Evolutionary conservation across 108 stramenopile genomes (phyloP).

Genomic region (Discostella pseudostelligera): DNA sequence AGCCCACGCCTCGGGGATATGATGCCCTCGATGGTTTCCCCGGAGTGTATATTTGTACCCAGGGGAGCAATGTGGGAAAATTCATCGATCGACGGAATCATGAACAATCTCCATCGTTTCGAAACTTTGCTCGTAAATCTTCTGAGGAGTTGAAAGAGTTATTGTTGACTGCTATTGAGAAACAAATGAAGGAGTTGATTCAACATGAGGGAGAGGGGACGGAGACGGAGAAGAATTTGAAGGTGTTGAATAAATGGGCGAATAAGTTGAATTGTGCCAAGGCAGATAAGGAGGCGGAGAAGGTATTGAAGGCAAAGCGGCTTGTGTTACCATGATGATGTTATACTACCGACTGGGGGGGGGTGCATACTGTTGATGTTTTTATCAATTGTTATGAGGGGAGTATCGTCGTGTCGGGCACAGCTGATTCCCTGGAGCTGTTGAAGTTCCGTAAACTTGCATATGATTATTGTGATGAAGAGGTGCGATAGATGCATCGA

Average conservation of each 20-base stretch:
- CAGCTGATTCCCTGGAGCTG: too few species aligned
- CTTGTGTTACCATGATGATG: constrained; percentile 23
- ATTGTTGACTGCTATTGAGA: constrained; percentile 63
- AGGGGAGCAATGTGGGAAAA: constrained; percentile 73
- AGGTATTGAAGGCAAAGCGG: constrained; percentile 70
- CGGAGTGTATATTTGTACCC: constrained; percentile 87
- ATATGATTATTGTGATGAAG: not conserved
- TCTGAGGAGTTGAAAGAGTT: constrained; percentile 69
- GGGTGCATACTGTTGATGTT: too few species aligned
- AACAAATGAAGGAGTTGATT: constrained; percentile 67
- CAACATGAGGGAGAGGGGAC: constrained; percentile 70
- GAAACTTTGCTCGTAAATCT: constrained; percentile 66
- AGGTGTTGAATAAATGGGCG: constrained; percentile 75
- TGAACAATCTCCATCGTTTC: constrained; percentile 58
- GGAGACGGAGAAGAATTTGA: constrained; percentile 68
- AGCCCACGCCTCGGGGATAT: constrained; percentile 64
- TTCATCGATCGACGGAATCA: constrained; percentile 73
- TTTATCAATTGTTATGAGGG: too few species aligned
- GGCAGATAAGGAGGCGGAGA: constrained; percentile 83
- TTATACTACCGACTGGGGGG: too few species aligned
- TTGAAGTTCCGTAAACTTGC: not conserved
- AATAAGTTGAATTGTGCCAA: constrained; percentile 69
- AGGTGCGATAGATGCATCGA: too few species aligned
- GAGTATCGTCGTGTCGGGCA: too few species aligned
- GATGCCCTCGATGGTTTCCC: constrained; percentile 93